Conservation (phyloP, 1,284 basidiomycete species). For the Cryptococcus wingfieldii region DNA sequence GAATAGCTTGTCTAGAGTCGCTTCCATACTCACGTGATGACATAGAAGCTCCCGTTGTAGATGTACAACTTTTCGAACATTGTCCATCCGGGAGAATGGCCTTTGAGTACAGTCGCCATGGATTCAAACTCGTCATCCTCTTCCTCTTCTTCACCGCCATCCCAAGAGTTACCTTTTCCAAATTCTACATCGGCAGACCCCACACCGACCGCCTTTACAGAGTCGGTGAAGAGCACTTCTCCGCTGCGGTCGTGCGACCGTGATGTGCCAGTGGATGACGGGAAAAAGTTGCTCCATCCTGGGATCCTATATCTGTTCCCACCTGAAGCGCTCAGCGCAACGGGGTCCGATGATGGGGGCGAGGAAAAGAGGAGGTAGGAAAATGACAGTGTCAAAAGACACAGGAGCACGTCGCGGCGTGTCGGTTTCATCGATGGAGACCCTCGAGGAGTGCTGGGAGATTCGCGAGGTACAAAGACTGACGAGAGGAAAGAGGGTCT, state of each 20-base stretch:
- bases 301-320: background rate
- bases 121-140: slow-evolving; percentile 30
- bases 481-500: slow-evolving; percentile 11
- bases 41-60: slow-evolving; percentile 67
- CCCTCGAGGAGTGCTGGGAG: background rate
- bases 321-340: background rate
- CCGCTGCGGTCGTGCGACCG: background rate
- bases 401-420: slow-evolving; percentile 41
- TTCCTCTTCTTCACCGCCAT: slow-evolving; percentile 17
- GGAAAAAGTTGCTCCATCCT: background rate
- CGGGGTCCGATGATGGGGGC: background rate
- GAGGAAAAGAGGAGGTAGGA: slow-evolving; percentile 36
- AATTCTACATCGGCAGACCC: slow-evolving; percentile 9
- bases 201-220: slow-evolving; percentile 16
- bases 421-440: slow-evolving; percentile 27
- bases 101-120: slow-evolving; percentile 28
- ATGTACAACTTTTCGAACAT: slow-evolving; percentile 57
- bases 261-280: background rate
- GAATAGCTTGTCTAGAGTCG: background rate
- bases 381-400: slow-evolving; percentile 38
- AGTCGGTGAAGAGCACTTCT: slow-evolving; percentile 22
- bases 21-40: slow-evolving; percentile 53
- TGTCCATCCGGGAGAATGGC: slow-evolving; percentile 46
- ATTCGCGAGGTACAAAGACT: slow-evolving; percentile 7
- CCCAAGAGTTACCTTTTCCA: background rate